Percentiles rank a stretch among this genome's conserved stretches.
Conservation (phyloP, 2,329 filamentous ascomycete species). For the Talaromyces islandicus region DNA sequence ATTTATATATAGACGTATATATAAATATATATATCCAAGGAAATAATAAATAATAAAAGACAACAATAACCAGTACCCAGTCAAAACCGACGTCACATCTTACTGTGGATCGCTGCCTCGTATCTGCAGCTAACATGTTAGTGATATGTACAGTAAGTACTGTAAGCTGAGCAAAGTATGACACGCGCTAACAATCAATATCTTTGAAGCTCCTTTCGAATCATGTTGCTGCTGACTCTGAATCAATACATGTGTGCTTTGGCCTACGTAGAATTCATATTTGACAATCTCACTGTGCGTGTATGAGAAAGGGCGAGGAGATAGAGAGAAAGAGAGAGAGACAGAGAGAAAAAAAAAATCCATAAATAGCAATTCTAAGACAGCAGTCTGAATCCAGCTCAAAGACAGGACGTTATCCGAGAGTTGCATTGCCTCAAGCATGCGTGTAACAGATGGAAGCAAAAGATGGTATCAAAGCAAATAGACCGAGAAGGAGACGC, state of each 20-base stretch:
- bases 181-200: background rate
- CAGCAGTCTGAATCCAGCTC: background rate
- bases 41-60: background rate
- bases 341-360: background rate
- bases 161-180: no score
- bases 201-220: background rate
- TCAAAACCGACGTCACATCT: background rate
- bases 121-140: background rate
- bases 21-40: no score
- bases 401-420: slow-evolving; percentile 3
- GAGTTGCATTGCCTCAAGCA: slow-evolving; percentile 3
- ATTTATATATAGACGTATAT: no score
- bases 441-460: slow-evolving; percentile 1
- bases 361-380: background rate
- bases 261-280: background rate
- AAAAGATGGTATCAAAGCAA: slow-evolving; percentile 10
- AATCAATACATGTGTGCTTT: background rate
- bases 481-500: background rate
- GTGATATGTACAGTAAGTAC: background rate
- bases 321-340: background rate
- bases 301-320: background rate
- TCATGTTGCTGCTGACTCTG: background rate
- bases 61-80: background rate
- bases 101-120: background rate
- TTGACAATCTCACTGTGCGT: background rate